A percentile compares a stretch with the other conserved stretches of the same genome.
These are phyloP conservation scores for Magnolia changhungtana DNA, from an alignment of 164 flowering plant genomes.

Conservation along the genomic window DNA sequence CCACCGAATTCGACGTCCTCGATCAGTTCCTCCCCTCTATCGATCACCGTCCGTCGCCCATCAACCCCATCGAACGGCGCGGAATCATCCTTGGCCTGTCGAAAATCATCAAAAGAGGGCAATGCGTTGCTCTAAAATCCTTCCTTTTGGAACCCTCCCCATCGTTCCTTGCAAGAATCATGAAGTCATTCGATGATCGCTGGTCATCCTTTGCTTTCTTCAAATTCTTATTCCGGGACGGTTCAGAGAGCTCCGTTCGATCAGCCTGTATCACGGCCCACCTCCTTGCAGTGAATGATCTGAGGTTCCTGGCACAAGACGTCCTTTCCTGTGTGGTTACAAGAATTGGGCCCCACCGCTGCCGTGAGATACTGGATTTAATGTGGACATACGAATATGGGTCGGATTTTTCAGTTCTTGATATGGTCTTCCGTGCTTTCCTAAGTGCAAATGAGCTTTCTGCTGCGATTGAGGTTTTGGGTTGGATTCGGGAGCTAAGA, in stretches of 20 bases:
- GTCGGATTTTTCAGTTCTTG: slow-evolving; percentile 56
- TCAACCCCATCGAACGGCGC: slow-evolving; percentile 55
- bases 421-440: slow-evolving; percentile 71
- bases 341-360: slow-evolving; percentile 41
- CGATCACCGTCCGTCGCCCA: not conserved
- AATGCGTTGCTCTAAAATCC: slow-evolving; percentile 26
- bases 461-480: slow-evolving; percentile 47
- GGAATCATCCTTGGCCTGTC: slow-evolving; percentile 37
- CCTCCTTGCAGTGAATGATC: slow-evolving; percentile 39
- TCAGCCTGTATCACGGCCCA: slow-evolving; percentile 53
- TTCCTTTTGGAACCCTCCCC: slow-evolving; percentile 47
- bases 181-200: slow-evolving; percentile 38
- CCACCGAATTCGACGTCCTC: slow-evolving; percentile 27
- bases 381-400: slow-evolving; percentile 50
- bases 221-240: slow-evolving; percentile 39
- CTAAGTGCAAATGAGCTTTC: slow-evolving; percentile 41
- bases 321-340: slow-evolving; percentile 48
- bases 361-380: slow-evolving; percentile 40
- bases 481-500: slow-evolving; percentile 51
- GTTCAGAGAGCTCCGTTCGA: slow-evolving; percentile 28
- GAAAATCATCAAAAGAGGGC: slow-evolving; percentile 38
- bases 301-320: slow-evolving; percentile 57
- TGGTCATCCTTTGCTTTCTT: slow-evolving; percentile 61
- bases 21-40: slow-evolving; percentile 41
- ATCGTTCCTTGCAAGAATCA: slow-evolving; percentile 34